Conservation (phyloP, 2,329 filamentous ascomycete genomes). For the Pyrenophora seminiperda region DNA sequence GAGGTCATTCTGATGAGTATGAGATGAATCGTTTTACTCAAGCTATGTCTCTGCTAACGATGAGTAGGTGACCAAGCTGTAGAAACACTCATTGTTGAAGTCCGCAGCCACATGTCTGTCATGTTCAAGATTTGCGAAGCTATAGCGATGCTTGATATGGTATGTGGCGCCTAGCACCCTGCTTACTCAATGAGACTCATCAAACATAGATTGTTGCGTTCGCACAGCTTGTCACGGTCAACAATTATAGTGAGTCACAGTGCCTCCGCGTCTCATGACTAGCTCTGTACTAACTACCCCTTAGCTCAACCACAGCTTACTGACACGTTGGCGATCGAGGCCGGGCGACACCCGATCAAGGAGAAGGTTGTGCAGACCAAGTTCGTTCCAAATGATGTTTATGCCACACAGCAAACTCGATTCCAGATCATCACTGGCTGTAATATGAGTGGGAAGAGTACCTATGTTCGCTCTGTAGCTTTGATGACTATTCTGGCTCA, state of each 20-base stretch:
- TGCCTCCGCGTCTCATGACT: not conserved
- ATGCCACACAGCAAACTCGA: constrained; percentile 75
- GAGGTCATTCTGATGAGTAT: constrained; percentile 79
- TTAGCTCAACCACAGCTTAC: constrained; percentile 69
- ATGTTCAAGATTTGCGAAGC: constrained; percentile 87
- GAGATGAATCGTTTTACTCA: not conserved
- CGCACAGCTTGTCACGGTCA: constrained; percentile 68
- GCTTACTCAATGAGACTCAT: constrained; percentile 7
- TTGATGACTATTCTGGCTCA: constrained; percentile 92
- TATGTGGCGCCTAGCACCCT: constrained; percentile 43
- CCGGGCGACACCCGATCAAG: constrained; percentile 76
- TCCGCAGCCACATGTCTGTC: constrained; percentile 71
- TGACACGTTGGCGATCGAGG: constrained; percentile 71
- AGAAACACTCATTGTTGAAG: constrained; percentile 70
- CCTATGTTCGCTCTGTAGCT: constrained; percentile 85
- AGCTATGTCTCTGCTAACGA: constrained; percentile 3
- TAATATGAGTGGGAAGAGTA: constrained; percentile 97
- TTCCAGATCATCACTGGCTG: constrained; percentile 95
- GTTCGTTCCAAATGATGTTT: constrained; percentile 90
- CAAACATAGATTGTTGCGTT: constrained; percentile 37
- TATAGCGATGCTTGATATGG: constrained; percentile 85
- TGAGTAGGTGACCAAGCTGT: constrained; percentile 67
- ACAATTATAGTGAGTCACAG: constrained; percentile 58
- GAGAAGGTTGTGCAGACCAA: constrained; percentile 72
- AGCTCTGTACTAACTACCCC: constrained; percentile 8